Percentiles rank a stretch among this genome's conserved stretches.
Evolutionary conservation across 495 filamentous ascomycete genomes (phyloP).

Genomic region (Melanomma pulvis-pyrius): DNA sequence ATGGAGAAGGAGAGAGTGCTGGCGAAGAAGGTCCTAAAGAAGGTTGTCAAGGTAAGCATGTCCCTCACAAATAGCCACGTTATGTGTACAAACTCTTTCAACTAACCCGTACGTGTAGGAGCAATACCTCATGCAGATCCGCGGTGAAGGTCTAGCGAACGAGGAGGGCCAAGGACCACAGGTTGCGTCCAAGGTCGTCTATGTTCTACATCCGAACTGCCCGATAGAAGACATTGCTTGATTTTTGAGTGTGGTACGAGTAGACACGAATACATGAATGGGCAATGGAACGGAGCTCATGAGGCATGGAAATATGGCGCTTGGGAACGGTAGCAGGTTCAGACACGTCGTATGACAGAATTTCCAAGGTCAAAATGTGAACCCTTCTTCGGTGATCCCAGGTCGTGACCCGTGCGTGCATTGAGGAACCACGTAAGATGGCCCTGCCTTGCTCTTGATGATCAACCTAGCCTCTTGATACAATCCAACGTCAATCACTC

Average conservation of each 20-base stretch:
- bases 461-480: too few species aligned
- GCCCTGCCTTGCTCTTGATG: too few species aligned
- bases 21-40: conserved; percentile 86
- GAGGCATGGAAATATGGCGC: background rate
- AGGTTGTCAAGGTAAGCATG: conserved; percentile 87
- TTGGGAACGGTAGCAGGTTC: too few species aligned
- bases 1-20: conserved; percentile 73
- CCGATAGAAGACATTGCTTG: conserved; percentile 66
- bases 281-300: background rate
- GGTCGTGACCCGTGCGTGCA: too few species aligned
- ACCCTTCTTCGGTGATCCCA: too few species aligned
- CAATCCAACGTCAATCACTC: too few species aligned
- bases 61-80: background rate
- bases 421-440: too few species aligned
- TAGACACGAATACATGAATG: background rate
- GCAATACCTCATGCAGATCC: conserved; percentile 87
- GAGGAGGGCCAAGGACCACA: conserved; percentile 55
- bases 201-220: conserved; percentile 94
- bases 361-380: too few species aligned
- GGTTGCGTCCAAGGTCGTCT: conserved; percentile 64
- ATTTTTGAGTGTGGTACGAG: background rate
- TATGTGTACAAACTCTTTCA: background rate
- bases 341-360: too few species aligned
- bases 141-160: conserved; percentile 77
- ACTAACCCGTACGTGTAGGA: conserved; percentile 57